Conservation (phyloP, 305 asterid species). For the Lippia alba region DNA sequence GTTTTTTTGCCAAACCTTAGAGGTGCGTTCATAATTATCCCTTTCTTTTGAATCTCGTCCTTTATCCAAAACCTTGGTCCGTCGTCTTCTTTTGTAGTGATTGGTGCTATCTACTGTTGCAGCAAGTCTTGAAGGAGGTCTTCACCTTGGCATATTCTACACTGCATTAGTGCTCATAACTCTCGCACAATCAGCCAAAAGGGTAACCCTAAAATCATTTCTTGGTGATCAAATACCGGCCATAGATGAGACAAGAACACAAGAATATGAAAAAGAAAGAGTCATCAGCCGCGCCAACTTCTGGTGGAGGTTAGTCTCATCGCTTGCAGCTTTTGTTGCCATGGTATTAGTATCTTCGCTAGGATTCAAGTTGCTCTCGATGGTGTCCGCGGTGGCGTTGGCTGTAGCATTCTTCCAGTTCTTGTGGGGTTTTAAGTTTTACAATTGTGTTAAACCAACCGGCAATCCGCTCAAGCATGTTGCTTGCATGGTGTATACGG, state of each 20-base stretch:
- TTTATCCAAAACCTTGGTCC: no score
- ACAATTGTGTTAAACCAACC: background rate
- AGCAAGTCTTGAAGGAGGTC: no score
- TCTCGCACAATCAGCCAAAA: conserved; percentile 5
- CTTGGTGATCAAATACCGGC: conserved; percentile 26
- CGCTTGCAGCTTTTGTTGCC: conserved; percentile 7
- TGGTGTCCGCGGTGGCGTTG: background rate
- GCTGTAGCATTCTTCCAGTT: background rate
- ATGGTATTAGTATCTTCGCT: background rate
- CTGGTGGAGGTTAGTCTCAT: background rate
- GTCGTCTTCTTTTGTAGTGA: conserved; percentile 9
- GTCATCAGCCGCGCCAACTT: background rate
- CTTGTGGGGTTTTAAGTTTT: conserved; percentile 18
- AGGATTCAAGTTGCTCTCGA: background rate
- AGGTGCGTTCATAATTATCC: no score
- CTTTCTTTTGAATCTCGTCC: no score
- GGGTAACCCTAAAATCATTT: background rate
- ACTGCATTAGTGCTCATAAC: conserved; percentile 18
- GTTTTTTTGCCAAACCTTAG: no score
- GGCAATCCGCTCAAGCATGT: background rate
- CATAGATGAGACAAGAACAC: background rate
- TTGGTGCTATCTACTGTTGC: background rate
- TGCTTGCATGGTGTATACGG: background rate
- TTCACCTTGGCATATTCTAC: background rate
- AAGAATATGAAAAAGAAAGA: no score